phyloP scores from a whole-genome alignment of 139 green algal genomes.

The Axilococcus clingmanii region DNA sequence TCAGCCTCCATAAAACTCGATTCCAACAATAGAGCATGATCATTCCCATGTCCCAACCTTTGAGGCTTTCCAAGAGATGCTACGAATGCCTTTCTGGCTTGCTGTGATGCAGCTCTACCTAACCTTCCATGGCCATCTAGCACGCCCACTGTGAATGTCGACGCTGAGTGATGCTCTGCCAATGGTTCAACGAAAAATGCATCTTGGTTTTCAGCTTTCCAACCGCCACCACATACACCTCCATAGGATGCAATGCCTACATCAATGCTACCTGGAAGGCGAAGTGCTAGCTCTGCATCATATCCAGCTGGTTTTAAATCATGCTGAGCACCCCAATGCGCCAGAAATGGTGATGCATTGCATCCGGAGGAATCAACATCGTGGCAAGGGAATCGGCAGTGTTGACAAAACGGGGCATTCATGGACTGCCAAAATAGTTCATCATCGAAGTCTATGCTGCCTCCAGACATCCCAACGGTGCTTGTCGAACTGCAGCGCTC shows the following conservation, averaged over 20 bases:
- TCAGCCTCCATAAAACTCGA: conserved; percentile 4
- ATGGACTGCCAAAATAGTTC: too few relatives aligned
- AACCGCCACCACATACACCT: conserved; percentile 7
- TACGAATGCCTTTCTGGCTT: conserved; percentile 12
- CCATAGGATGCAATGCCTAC: conserved; percentile 10
- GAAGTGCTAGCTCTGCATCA: too few relatives aligned
- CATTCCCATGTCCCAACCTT: neutral
- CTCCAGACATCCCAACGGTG: too few relatives aligned
- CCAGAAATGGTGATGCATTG: too few relatives aligned
- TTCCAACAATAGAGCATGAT: neutral
- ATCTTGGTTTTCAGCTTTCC: conserved; percentile 39
- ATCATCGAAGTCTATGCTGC: too few relatives aligned
- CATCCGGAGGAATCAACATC: too few relatives aligned
- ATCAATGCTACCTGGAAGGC: too few relatives aligned
- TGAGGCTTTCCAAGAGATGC: neutral
- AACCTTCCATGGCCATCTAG: conserved; percentile 35
- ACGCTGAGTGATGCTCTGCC: neutral
- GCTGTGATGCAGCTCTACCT: conserved; percentile 5
- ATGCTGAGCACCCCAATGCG: too few relatives aligned
- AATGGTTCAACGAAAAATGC: conserved; percentile 27
- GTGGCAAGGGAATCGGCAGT: too few relatives aligned
- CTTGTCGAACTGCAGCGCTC: too few relatives aligned
- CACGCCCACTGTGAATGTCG: conserved; percentile 19
- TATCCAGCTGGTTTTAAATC: too few relatives aligned
- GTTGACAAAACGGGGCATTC: too few relatives aligned